These are phyloP conservation scores for Lactifluus subvellereus DNA, from an alignment of 768 basidiomycete genomes.

Conservation along the genomic window DNA sequence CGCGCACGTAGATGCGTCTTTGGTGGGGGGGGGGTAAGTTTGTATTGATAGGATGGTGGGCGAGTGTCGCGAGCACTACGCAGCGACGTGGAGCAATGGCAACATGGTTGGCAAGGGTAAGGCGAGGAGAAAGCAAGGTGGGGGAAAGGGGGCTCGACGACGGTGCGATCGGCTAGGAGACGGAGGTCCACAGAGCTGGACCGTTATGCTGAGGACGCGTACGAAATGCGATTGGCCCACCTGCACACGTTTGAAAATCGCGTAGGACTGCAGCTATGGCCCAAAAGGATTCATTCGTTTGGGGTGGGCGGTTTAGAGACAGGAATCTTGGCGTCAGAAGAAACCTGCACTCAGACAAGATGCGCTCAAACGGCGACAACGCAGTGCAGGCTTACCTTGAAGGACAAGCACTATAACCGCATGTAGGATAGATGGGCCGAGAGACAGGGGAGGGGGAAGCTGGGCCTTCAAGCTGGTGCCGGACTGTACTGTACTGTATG, in stretches of 20 bases:
- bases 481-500: neutral
- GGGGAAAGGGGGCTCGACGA: neutral
- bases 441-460: neutral
- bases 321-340: no score
- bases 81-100: neutral
- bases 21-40: neutral
- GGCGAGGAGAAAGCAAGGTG: conserved; percentile 14
- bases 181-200: neutral
- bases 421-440: neutral
- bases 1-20: neutral
- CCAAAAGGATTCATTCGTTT: neutral
- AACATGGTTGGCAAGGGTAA: neutral
- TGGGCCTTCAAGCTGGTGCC: neutral
- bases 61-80: neutral
- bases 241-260: neutral
- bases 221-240: neutral
- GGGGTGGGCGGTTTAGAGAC: neutral
- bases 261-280: neutral
- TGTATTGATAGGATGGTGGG: neutral
- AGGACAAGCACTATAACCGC: neutral
- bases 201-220: neutral
- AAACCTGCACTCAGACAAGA: neutral
- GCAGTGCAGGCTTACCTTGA: neutral
- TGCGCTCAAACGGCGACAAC: neutral
- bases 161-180: conserved; percentile 5